Conservation (phyloP, 257 asterid genomes). For the Solanum sparsipilum region DNA sequence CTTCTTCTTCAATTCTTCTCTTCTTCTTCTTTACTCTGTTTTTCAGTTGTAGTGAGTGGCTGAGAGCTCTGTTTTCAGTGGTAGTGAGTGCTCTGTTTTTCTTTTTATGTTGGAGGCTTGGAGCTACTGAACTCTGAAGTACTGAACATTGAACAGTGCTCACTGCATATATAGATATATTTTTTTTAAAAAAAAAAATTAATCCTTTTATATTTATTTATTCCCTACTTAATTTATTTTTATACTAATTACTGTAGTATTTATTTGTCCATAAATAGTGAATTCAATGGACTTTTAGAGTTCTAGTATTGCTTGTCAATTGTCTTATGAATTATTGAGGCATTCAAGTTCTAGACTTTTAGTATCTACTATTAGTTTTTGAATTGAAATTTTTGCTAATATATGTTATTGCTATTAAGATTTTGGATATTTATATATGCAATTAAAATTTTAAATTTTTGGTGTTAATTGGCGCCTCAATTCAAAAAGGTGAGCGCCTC, state of each 20-base stretch:
- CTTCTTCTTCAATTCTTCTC: background rate
- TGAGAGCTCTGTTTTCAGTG: background rate
- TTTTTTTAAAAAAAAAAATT: too few relatives aligned
- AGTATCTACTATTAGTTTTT: background rate
- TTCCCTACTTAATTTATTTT: background rate
- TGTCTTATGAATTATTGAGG: too few relatives aligned
- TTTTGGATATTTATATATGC: background rate
- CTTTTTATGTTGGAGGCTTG: background rate
- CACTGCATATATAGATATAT: background rate
- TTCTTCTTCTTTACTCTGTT: background rate
- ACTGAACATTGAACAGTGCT: background rate
- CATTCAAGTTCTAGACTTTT: background rate
- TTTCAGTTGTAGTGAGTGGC: background rate
- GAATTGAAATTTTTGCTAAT: background rate
- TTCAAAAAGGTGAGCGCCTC: background rate
- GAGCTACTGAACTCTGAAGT: background rate
- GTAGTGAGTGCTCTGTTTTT: background rate
- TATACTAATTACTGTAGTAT: too few relatives aligned
- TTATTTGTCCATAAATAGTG: too few relatives aligned
- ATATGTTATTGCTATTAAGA: background rate
- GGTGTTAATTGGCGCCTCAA: background rate
- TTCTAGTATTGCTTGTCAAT: too few relatives aligned
- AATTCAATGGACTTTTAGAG: background rate
- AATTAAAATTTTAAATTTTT: too few relatives aligned
- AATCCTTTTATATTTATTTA: too few relatives aligned